These are phyloP conservation scores for Sporisorium graminicola DNA, from an alignment of 1,284 basidiomycete species.

Conservation along the genomic window DNA sequence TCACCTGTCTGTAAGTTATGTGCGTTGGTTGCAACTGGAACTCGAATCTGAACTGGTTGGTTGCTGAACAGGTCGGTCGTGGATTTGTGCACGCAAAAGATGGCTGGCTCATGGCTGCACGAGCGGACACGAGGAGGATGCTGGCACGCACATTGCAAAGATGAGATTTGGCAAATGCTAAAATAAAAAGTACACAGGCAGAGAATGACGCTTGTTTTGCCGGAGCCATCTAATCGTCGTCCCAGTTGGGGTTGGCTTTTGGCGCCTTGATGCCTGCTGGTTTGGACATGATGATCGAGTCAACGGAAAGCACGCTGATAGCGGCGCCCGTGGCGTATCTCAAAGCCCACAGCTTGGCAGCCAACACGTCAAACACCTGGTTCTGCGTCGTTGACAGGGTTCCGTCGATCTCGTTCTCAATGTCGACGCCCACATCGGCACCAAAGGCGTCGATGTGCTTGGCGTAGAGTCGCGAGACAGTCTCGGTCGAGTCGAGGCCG, in stretches of 20 bases:
- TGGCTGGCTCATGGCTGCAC: no score
- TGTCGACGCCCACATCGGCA: slow-evolving; percentile 85
- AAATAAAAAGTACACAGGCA: slow-evolving; percentile 4
- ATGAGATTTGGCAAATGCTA: no score
- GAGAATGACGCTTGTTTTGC: background rate
- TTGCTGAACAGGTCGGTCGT: no score
- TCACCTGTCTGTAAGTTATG: background rate
- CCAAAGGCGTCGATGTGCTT: slow-evolving; percentile 76
- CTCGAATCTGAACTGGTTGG: no score
- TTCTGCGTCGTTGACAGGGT: slow-evolving; percentile 52
- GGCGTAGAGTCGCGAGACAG: slow-evolving; percentile 87
- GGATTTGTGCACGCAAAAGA: no score
- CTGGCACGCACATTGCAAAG: no score
- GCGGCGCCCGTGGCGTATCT: slow-evolving; percentile 92
- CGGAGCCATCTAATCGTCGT: slow-evolving; percentile 60
- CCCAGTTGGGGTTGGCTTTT: slow-evolving; percentile 68
- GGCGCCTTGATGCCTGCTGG: slow-evolving; percentile 69
- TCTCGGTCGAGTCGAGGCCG: slow-evolving; percentile 92
- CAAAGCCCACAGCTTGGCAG: slow-evolving; percentile 90
- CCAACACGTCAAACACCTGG: slow-evolving; percentile 78
- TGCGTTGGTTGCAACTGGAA: no score
- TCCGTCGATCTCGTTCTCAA: slow-evolving; percentile 74
- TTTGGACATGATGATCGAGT: slow-evolving; percentile 90
- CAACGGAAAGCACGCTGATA: slow-evolving; percentile 90
- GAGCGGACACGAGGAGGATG: no score